Evolutionary conservation across 1,284 basidiomycete species (phyloP), one percentile per base, ranked within the genome.

Genomic region (Butyriboletus appendiculatus): DNA sequence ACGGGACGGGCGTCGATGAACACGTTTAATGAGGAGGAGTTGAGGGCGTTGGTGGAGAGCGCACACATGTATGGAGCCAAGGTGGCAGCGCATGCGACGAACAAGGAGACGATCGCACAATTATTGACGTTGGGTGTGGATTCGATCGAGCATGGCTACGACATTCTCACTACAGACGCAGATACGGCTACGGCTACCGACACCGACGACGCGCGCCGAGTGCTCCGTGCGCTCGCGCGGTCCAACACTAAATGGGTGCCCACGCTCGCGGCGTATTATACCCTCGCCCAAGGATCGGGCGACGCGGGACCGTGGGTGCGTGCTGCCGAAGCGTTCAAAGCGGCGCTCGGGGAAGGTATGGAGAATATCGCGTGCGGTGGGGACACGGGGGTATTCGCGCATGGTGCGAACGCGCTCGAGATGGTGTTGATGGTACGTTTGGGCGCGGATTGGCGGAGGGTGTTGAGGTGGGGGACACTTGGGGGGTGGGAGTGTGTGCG

Each of bases 301-400:
- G 67, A 64, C 34, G 42, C 41, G 9, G 35, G 34, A 32, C 22
- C 41, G 34, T 85, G 81, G 82, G 70, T 73, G 43, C 61, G 59
- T 33, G 72, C 71, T 1, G 60, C 67, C 30, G 58, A 58, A 11
- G 73, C 75, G 8, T 86, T 88, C 71, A 60, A 67, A 48, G 66
- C 65, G 3, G 82, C 79, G 9, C 62, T 86, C 11, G 65, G 69
- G 24, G 60, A 65, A 3, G 75, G 74, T 1, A 63, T 78, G 55
- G 73, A 76, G 18, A 76, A 75, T 26, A 76, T 86, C 50, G 82
- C 81, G 5, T 81, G 81, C 62, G 84, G 84, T 4, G 84, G 84
- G 2, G 84, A 87, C 64, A 86, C 84, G 0, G 84, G 84, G 3
- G 76, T 78, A 3, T 88, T 86, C 65, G 60, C 79, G 32, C 85